A percentile compares a stretch with the other conserved stretches of the same genome.
Conservation (phyloP, 2,329 filamentous ascomycete species). For the Plectosphaerella plurivora region DNA sequence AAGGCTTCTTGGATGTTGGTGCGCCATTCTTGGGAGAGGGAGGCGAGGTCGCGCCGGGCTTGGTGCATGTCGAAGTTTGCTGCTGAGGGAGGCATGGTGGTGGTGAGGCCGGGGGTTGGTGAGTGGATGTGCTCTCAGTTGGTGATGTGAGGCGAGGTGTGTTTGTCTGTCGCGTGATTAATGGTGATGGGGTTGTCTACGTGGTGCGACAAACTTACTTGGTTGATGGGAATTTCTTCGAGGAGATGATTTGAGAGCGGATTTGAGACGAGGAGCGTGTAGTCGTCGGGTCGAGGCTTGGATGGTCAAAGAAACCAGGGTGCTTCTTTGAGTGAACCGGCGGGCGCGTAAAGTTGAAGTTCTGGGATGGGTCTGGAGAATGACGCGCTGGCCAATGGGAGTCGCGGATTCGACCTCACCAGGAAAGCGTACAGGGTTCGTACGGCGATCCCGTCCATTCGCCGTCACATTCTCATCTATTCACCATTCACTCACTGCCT, state of each 20-base stretch:
- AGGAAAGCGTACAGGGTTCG: not conserved
- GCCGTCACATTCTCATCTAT: too few relatives aligned
- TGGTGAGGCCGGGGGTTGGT: not conserved
- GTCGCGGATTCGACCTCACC: not conserved
- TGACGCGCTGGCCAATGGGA: not conserved
- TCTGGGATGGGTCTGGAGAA: not conserved
- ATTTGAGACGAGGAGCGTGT: too few relatives aligned
- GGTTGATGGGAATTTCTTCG: too few relatives aligned
- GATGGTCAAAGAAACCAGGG: not conserved
- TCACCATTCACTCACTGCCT: not conserved
- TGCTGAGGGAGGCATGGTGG: conserved; percentile 9
- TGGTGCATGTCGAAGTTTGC: conserved; percentile 10
- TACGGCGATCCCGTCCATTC: too few relatives aligned
- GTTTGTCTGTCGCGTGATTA: too few relatives aligned
- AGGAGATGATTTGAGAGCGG: too few relatives aligned
- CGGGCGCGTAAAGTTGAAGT: not conserved
- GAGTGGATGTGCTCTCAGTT: too few relatives aligned
- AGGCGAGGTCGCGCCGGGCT: conserved; percentile 11
- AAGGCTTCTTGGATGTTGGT: conserved; percentile 42
- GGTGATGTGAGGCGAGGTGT: too few relatives aligned
- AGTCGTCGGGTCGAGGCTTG: too few relatives aligned
- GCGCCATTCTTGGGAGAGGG: conserved; percentile 11
- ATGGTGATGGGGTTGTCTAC: too few relatives aligned
- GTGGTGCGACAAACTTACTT: too few relatives aligned
- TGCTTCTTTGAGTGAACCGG: not conserved